phyloP scores from a whole-genome alignment of 768 basidiomycete species.

The Mycena chlorophos region DNA sequence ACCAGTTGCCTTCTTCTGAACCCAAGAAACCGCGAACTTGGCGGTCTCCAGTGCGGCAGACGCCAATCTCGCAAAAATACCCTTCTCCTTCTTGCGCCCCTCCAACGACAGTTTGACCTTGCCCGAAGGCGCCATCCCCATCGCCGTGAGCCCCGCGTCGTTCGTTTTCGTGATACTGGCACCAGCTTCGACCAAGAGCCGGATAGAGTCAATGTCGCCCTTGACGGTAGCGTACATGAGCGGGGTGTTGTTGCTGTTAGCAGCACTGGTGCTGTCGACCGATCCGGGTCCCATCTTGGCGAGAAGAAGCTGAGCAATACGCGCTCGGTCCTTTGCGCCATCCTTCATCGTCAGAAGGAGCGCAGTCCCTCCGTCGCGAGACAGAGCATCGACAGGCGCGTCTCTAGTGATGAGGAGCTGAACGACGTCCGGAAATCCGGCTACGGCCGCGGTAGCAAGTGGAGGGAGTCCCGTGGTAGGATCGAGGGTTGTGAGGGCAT shows the following conservation, averaged over 20 bases:
- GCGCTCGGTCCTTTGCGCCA: background rate
- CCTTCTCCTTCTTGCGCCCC: slow-evolving; percentile 8
- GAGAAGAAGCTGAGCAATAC: slow-evolving; percentile 14
- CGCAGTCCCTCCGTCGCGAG: slow-evolving; percentile 11
- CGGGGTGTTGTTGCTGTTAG: slow-evolving; percentile 13
- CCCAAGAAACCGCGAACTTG: too few relatives aligned
- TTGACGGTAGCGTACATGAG: slow-evolving; percentile 9
- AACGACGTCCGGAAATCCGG: background rate
- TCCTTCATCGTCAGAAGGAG: slow-evolving; percentile 7
- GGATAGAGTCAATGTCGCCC: slow-evolving; percentile 6
- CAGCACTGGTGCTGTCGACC: slow-evolving; percentile 11
- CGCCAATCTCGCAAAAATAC: slow-evolving; percentile 1
- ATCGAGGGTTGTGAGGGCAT: slow-evolving; percentile 5
- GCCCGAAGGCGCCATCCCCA: slow-evolving; percentile 2
- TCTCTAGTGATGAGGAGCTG: background rate
- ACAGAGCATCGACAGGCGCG: slow-evolving; percentile 1
- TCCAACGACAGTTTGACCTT: slow-evolving; percentile 3
- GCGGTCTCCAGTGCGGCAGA: too few relatives aligned
- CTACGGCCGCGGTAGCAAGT: slow-evolving; percentile 11
- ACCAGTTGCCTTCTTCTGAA: too few relatives aligned
- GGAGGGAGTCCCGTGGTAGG: slow-evolving; percentile 7
- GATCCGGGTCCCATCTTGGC: slow-evolving; percentile 4
- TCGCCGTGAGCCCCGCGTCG: slow-evolving; percentile 4
- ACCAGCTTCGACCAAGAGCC: slow-evolving; percentile 11
- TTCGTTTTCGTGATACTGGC: slow-evolving; percentile 7